Conservation (phyloP, 1,284 basidiomycete genomes). For the Boletellus deceptivus region DNA sequence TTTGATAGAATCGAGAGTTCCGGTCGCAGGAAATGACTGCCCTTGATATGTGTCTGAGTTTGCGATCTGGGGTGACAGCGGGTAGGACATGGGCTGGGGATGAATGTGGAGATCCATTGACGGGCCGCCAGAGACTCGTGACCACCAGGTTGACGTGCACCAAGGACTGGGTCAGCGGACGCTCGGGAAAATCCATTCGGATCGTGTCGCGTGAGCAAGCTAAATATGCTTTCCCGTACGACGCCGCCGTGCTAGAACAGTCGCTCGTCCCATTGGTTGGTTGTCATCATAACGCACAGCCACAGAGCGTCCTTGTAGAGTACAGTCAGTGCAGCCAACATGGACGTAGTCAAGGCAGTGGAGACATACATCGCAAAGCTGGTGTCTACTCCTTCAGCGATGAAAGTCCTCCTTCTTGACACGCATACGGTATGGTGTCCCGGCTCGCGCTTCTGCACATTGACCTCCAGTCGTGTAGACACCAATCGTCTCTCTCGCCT, state of each 20-base stretch:
- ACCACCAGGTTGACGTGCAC: neutral
- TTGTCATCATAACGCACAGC: neutral
- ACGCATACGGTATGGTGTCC: slow-evolving; percentile 76
- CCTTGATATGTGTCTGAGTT: slow-evolving; percentile 4
- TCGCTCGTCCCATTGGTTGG: too few relatives aligned
- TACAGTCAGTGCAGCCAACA: slow-evolving; percentile 37
- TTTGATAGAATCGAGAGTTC: slow-evolving; percentile 8
- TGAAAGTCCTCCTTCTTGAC: slow-evolving; percentile 98
- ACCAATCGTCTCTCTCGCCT: slow-evolving; percentile 94
- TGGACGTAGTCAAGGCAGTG: slow-evolving; percentile 96
- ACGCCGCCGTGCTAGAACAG: too few relatives aligned
- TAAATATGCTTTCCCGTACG: too few relatives aligned
- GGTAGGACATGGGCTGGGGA: neutral
- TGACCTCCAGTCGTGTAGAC: slow-evolving; percentile 54
- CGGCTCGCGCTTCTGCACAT: neutral
- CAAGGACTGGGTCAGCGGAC: neutral
- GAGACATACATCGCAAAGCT: slow-evolving; percentile 93
- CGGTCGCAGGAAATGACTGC: slow-evolving; percentile 10
- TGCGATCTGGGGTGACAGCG: slow-evolving; percentile 3
- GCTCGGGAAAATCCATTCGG: neutral
- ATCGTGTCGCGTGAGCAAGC: neutral
- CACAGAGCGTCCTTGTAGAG: too few relatives aligned
- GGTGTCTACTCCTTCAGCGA: slow-evolving; percentile 81
- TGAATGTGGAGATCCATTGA: neutral
- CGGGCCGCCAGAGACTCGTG: neutral